These are phyloP conservation scores for Xylaria curta DNA, from an alignment of 495 filamentous ascomycete genomes.

Conservation along the genomic window DNA sequence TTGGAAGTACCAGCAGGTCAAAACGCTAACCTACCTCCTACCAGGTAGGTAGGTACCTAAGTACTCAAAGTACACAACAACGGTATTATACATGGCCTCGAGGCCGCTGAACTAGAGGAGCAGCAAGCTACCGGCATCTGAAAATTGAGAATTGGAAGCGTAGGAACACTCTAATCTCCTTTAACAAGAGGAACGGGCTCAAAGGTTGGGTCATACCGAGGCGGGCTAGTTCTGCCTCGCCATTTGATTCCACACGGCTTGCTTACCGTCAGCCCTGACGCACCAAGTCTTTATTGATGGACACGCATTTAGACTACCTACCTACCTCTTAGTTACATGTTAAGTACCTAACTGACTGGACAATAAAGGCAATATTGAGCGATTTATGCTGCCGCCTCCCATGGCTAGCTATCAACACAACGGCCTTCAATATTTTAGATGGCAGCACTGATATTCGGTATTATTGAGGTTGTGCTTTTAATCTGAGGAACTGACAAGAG, in stretches of 20 bases:
- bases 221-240: constrained; percentile 2
- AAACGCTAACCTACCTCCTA: constrained; percentile 8
- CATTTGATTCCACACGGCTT: not conserved
- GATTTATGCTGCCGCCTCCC: not conserved
- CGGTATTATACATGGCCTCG: constrained; percentile 11
- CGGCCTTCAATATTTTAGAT: not conserved
- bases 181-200: not conserved
- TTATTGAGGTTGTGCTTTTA: not conserved
- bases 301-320: not conserved
- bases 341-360: not conserved
- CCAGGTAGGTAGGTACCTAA: too few relatives aligned
- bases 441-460: not conserved
- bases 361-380: not conserved
- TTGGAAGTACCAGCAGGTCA: not conserved
- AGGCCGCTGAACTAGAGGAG: not conserved
- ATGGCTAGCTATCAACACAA: not conserved
- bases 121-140: not conserved
- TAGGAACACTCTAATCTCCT: not conserved
- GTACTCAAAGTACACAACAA: constrained; percentile 9
- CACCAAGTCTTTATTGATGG: constrained; percentile 9
- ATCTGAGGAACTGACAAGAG: not conserved
- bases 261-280: not conserved
- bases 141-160: not conserved
- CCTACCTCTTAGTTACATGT: too few relatives aligned
- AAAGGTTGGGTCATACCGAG: constrained; percentile 10